Percentiles rank a stretch among this genome's conserved stretches.
Evolutionary conservation across 2,329 filamentous ascomycete species (phyloP).

Genomic region (Diaporthe caulivora): DNA sequence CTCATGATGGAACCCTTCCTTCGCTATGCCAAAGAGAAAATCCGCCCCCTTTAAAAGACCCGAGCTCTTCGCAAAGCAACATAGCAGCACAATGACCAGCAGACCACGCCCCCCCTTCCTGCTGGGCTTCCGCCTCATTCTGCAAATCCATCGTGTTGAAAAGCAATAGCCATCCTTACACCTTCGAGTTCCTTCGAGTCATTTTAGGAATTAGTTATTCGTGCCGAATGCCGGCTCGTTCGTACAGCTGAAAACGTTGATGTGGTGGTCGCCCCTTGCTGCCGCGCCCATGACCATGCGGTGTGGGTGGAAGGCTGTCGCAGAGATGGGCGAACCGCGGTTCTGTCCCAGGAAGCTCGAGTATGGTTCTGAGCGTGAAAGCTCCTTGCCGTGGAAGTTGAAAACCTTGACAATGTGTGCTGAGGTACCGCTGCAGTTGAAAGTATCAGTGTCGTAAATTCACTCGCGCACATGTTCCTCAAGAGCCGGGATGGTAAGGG

Average conservation of each 20-base stretch:
- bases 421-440: slow-evolving; percentile 79
- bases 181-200: slow-evolving; percentile 6
- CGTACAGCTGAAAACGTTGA: slow-evolving; percentile 87
- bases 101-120: background rate
- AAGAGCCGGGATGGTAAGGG: background rate
- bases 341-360: slow-evolving; percentile 88
- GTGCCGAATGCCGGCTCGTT: slow-evolving; percentile 51
- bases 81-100: background rate
- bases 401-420: slow-evolving; percentile 91
- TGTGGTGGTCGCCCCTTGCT: slow-evolving; percentile 86
- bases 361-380: slow-evolving; percentile 90
- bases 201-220: slow-evolving; percentile 19
- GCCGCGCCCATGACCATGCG: slow-evolving; percentile 91
- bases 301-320: slow-evolving; percentile 96
- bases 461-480: background rate
- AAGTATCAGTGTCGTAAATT: slow-evolving; percentile 45
- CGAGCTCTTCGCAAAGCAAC: slow-evolving; percentile 6
- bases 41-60: background rate
- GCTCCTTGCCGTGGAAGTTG: slow-evolving; percentile 84
- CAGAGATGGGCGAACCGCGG: slow-evolving; percentile 83
- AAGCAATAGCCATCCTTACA: background rate
- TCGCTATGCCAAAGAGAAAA: slow-evolving; percentile 31
- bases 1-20: slow-evolving; percentile 12
- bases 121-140: background rate
- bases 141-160: slow-evolving; percentile 22